phyloP scores from a whole-genome alignment of 495 filamentous ascomycete genomes.

The Tuber melanosporum region DNA sequence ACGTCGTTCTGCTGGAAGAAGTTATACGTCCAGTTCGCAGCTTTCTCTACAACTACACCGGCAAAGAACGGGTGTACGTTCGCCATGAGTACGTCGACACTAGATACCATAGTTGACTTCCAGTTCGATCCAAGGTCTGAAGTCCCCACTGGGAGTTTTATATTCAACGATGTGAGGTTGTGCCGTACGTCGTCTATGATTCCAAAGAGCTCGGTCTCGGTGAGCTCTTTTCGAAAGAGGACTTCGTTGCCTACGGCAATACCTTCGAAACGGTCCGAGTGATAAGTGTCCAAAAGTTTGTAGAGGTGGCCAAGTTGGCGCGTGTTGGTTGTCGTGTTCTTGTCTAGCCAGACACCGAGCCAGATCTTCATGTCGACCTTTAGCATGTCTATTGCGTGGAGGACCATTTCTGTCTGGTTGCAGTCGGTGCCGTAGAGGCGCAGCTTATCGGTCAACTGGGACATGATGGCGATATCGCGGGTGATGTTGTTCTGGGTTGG shows the following conservation, averaged over 20 bases:
- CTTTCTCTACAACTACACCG: constrained; percentile 60
- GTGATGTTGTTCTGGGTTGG: constrained; percentile 92
- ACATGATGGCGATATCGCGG: constrained; percentile 81
- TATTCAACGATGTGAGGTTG: constrained; percentile 60
- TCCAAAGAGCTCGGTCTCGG: constrained; percentile 55
- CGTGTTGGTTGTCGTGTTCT: constrained; percentile 72
- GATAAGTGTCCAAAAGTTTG: constrained; percentile 64
- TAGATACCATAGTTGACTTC: constrained; percentile 58
- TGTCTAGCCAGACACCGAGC: constrained; percentile 91
- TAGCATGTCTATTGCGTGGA: constrained; percentile 71
- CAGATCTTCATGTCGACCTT: constrained; percentile 79
- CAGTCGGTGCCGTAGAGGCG: constrained; percentile 95
- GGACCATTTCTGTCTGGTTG: constrained; percentile 93
- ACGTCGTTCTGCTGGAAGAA: constrained; percentile 71
- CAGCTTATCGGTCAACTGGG: constrained; percentile 81
- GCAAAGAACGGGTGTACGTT: constrained; percentile 98
- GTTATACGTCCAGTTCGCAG: constrained; percentile 72
- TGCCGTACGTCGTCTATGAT: constrained; percentile 61
- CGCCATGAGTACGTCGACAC: constrained; percentile 85
- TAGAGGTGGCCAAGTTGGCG: constrained; percentile 79
- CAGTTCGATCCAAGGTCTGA: constrained; percentile 88
- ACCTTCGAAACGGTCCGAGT: constrained; percentile 65
- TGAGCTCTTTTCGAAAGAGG: constrained; percentile 71
- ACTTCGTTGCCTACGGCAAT: constrained; percentile 94
- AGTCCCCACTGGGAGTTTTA: constrained; percentile 73